Conservation (phyloP, 148 eudicot species). For the Nepenthes mirabilis region DNA sequence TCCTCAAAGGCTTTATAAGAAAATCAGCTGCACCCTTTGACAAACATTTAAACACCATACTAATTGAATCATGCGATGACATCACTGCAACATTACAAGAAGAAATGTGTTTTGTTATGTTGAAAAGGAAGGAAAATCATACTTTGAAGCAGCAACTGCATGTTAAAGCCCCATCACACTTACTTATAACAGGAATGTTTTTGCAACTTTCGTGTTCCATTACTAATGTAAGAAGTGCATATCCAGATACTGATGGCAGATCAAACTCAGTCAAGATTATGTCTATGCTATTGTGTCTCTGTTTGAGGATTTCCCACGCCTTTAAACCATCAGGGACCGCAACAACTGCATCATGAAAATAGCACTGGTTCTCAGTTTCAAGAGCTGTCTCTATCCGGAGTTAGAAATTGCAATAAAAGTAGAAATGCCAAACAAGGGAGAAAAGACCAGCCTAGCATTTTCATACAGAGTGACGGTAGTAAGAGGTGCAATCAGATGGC, state of each 20-base stretch:
- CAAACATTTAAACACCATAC: constrained; percentile 43
- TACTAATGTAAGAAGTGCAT: constrained; percentile 42
- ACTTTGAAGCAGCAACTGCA: neutral
- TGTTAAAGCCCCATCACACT: constrained; percentile 9
- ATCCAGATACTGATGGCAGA: constrained; percentile 51
- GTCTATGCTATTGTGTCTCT: constrained; percentile 31
- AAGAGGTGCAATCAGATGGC: too few species aligned
- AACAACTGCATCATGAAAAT: constrained; percentile 26
- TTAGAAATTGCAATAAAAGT: too few species aligned
- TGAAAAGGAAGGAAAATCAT: neutral
- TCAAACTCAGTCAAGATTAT: constrained; percentile 48
- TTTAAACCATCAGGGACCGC: constrained; percentile 46
- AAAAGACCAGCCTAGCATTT: too few species aligned
- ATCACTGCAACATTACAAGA: constrained; percentile 37
- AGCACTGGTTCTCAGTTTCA: neutral
- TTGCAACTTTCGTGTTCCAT: constrained; percentile 41
- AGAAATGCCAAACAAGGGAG: too few species aligned
- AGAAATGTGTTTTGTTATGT: neutral
- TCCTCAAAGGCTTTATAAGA: constrained; percentile 53
- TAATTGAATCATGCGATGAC: constrained; percentile 54
- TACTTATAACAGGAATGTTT: constrained; percentile 47
- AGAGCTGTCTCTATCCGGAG: too few species aligned
- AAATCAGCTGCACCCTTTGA: constrained; percentile 58
- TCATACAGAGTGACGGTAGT: too few species aligned
- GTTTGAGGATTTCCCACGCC: constrained; percentile 51